Conservation (phyloP, 352 stramenopile genomes). For the Blastocystis sp. region DNA sequence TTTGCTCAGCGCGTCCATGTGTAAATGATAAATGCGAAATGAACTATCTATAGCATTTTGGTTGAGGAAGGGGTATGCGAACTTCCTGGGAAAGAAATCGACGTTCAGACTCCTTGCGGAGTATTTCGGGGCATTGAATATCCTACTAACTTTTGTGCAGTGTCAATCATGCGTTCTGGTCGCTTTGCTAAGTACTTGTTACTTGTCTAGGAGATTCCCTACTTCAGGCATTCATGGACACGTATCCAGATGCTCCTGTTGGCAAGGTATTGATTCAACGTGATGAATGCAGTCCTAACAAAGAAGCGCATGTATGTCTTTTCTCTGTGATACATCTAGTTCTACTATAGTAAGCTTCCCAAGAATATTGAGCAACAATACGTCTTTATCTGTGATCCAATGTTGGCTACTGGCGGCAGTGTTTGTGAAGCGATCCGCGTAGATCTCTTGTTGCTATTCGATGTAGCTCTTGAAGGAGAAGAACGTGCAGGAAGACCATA, state of each 20-base stretch:
- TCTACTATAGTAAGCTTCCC: conserved; percentile 66
- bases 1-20: background rate
- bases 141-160: conserved; percentile 39
- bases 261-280: conserved; percentile 67
- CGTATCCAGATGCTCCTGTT: conserved; percentile 58
- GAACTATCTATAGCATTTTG: conserved; percentile 23
- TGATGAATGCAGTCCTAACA: conserved; percentile 64
- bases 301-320: conserved; percentile 33
- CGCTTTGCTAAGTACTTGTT: background rate
- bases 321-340: background rate
- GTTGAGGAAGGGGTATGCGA: conserved; percentile 61
- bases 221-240: conserved; percentile 60
- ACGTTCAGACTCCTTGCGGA: conserved; percentile 65
- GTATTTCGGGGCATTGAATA: conserved; percentile 58
- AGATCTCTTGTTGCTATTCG: background rate
- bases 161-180: conserved; percentile 66
- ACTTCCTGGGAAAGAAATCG: conserved; percentile 54
- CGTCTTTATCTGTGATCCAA: conserved; percentile 66
- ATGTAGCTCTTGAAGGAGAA: conserved; percentile 57
- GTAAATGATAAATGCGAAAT: background rate
- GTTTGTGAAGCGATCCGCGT: conserved; percentile 57
- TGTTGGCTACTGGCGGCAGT: conserved; percentile 66
- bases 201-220: conserved; percentile 62
- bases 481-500: conserved; percentile 45
- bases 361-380: conserved; percentile 50